Evolutionary conservation across 306 rosid genomes (phyloP), one percentile per base, ranked within the genome.

Genomic region (Arachis stenosperma): DNA sequence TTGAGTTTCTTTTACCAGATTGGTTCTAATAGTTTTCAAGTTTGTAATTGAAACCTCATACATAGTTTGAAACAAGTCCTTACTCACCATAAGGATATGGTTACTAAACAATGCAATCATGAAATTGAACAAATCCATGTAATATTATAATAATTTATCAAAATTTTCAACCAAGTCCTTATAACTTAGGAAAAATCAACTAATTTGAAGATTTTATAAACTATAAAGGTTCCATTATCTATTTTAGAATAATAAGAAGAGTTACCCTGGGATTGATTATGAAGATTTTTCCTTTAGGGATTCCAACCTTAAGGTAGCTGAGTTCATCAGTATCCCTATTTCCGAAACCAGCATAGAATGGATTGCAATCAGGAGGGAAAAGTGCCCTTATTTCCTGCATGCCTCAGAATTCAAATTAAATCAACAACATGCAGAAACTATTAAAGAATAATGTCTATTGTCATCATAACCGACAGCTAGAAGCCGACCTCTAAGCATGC

Each of bases 261-360:
- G 66, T 61, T 79, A 95, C 99, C 99, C 85, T 92, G 61, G 96
- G 97, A 81, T 95, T 95, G 65, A 91, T 87, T 29, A 79, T 95
- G 86, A 95, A 88, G 64, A 95, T 78, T 81, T 95, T 95, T 74
- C 99, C 98, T 65, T 74, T 77, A 2, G 98, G 96, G 72, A 95
- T 88, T 84, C 99, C 99, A 65, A 91, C 96, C 86, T 83, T 92
- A 65, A 88, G 84, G 78, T 95, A 95, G 83, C 99, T 95, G 79
- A 95, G 48, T 78, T 90, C 99, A 79, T 95, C 99, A 0, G 99
- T 95, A 66, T 84, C 86, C 81, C 99, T 88, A 82, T 95, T 91
- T 77, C 99, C 98, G 82, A 95, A 95, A 40, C 99, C 99, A 73
- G 99, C 98, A 77, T 95, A 95, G 87, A 95, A 95, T 0, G 99